Evolutionary conservation across 2,329 filamentous ascomycete species (phyloP).

Genomic region (Beauveria sp.): DNA sequence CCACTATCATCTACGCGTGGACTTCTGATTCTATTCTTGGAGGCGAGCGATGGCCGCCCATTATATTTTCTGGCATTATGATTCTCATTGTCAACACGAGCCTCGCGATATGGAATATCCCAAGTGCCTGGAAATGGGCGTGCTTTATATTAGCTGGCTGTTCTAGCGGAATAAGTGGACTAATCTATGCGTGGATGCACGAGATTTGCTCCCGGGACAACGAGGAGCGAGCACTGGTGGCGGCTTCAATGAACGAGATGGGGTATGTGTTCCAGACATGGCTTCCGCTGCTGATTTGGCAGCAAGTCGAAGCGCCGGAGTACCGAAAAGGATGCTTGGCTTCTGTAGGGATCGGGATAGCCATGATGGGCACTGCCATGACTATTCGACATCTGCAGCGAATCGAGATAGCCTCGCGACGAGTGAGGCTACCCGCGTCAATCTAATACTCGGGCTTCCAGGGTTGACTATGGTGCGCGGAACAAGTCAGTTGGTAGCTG

Average conservation of each 20-base stretch:
- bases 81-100: slow-evolving; percentile 34
- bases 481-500: not conserved
- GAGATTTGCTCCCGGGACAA: slow-evolving; percentile 44
- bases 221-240: slow-evolving; percentile 59
- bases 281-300: slow-evolving; percentile 60
- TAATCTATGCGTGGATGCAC: slow-evolving; percentile 41
- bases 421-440: not conserved
- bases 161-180: slow-evolving; percentile 37
- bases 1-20: slow-evolving; percentile 58
- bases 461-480: not conserved
- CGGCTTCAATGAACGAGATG: slow-evolving; percentile 60
- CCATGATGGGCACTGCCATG: slow-evolving; percentile 43
- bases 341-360: slow-evolving; percentile 38
- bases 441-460: not conserved
- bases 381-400: slow-evolving; percentile 36
- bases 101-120: slow-evolving; percentile 36
- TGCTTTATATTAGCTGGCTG: slow-evolving; percentile 51
- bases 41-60: slow-evolving; percentile 55
- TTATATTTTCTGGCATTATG: slow-evolving; percentile 44
- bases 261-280: slow-evolving; percentile 63
- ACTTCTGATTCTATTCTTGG: slow-evolving; percentile 52
- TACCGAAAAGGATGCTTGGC: slow-evolving; percentile 57
- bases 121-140: slow-evolving; percentile 52
- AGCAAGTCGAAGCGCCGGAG: slow-evolving; percentile 52
- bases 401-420: slow-evolving; percentile 15